phyloP scores from a whole-genome alignment of 768 basidiomycete species.

The Amyloporia xantha region DNA sequence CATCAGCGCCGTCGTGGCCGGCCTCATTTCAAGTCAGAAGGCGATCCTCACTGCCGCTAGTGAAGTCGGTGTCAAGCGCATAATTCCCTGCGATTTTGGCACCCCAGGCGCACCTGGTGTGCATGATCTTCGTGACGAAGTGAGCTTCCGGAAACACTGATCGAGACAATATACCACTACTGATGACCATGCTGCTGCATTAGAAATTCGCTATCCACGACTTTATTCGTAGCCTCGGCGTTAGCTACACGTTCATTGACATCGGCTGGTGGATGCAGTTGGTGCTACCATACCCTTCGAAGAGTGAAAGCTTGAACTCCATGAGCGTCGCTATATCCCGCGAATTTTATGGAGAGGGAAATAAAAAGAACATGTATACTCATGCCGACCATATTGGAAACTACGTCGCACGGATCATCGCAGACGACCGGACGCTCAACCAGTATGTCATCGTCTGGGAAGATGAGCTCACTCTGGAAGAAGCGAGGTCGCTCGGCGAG shows the following conservation, averaged over 20 bases:
- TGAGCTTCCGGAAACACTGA: no score
- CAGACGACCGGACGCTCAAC: conserved; percentile 27
- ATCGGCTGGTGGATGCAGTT: conserved; percentile 27
- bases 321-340: background rate
- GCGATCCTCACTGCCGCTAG: conserved; percentile 13
- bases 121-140: conserved; percentile 7
- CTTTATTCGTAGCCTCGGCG: conserved; percentile 16
- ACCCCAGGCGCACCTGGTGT: conserved; percentile 10
- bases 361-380: conserved; percentile 16
- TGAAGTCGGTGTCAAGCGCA: conserved; percentile 12
- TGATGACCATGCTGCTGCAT: no score
- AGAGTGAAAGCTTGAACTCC: background rate
- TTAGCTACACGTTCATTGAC: conserved; percentile 26
- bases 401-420: conserved; percentile 25
- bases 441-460: conserved; percentile 21
- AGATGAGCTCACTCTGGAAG: conserved; percentile 20
- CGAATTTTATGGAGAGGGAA: conserved; percentile 15
- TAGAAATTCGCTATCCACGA: conserved; percentile 24
- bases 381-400: conserved; percentile 19
- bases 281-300: conserved; percentile 4
- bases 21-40: conserved; percentile 7
- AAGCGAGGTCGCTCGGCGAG: conserved; percentile 17
- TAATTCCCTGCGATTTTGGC: conserved; percentile 20
- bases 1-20: conserved; percentile 9
- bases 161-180: no score